Evolutionary conservation across 768 basidiomycete genomes (phyloP).

Genomic region (Postia placenta): DNA sequence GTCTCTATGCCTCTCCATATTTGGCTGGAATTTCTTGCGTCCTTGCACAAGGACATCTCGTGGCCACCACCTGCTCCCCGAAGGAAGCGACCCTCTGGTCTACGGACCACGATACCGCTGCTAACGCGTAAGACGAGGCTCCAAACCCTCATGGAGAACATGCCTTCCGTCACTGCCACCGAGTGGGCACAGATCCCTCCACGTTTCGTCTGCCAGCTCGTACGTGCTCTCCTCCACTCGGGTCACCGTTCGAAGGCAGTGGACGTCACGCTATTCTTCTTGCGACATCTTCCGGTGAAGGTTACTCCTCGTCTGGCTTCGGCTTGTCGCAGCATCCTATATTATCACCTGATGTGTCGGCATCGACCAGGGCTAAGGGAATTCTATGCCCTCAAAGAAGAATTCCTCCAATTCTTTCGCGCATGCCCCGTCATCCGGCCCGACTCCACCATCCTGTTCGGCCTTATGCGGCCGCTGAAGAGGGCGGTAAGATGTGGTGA

Average conservation of each 20-base stretch:
- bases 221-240: constrained; percentile 38
- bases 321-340: constrained; percentile 47
- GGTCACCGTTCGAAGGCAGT: constrained; percentile 8
- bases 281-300: constrained; percentile 40
- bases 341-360: constrained; percentile 36
- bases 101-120: no score
- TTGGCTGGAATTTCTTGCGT: constrained; percentile 55
- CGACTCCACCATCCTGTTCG: constrained; percentile 50
- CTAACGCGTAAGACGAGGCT: constrained; percentile 8
- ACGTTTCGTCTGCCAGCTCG: constrained; percentile 38
- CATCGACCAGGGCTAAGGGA: constrained; percentile 29
- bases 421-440: constrained; percentile 48
- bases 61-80: no score
- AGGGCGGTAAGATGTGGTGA: constrained; percentile 47
- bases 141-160: constrained; percentile 33
- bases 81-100: no score
- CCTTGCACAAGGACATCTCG: constrained; percentile 9
- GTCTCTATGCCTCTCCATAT: constrained; percentile 33
- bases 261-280: constrained; percentile 38
- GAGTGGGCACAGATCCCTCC: constrained; percentile 32
- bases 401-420: constrained; percentile 38
- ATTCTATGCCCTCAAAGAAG: constrained; percentile 39
- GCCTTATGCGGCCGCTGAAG: constrained; percentile 49
- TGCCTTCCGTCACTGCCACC: constrained; percentile 30
- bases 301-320: constrained; percentile 30